Evolutionary conservation across 1,139 yeast genomes (phyloP).

Genomic region (Hyphopichia burtonii): DNA sequence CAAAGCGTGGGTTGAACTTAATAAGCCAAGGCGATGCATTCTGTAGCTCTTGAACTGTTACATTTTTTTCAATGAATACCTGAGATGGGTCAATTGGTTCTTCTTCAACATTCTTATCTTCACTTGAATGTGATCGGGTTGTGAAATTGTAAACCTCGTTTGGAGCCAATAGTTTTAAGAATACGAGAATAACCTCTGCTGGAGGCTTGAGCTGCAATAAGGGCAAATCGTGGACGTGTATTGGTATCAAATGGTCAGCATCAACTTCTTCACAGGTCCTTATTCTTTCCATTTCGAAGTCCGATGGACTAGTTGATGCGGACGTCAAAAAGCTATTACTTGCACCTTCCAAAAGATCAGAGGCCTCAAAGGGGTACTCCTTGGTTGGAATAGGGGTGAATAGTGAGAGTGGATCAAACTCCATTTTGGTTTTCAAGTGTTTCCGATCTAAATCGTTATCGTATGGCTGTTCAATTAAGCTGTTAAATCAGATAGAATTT

Average conservation of each 20-base stretch:
- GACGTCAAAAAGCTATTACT: neutral
- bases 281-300: neutral
- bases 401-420: slow-evolving; percentile 45
- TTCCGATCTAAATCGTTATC: no score
- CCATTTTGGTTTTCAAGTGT: slow-evolving; percentile 16
- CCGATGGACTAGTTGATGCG: neutral
- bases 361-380: neutral
- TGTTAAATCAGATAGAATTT: neutral
- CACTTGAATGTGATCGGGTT: no score
- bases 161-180: slow-evolving; percentile 53
- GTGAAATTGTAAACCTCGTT: slow-evolving; percentile 60
- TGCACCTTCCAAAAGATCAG: neutral
- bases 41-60: slow-evolving; percentile 19
- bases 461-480: neutral
- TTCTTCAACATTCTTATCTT: slow-evolving; percentile 7
- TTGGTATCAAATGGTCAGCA: slow-evolving; percentile 25
- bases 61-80: slow-evolving; percentile 13
- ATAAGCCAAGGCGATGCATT: slow-evolving; percentile 43
- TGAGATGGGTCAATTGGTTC: slow-evolving; percentile 10
- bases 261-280: slow-evolving; percentile 10
- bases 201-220: slow-evolving; percentile 49
- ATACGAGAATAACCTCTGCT: slow-evolving; percentile 37
- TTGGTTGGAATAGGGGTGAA: slow-evolving; percentile 29
- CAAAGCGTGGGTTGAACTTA: slow-evolving; percentile 31
- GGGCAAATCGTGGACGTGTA: slow-evolving; percentile 73